Percentiles rank a stretch among this genome's conserved stretches.
Evolutionary conservation across 163 green algal genomes (phyloP).

Genomic region (Chlamydomonas reinhardtii): DNA sequence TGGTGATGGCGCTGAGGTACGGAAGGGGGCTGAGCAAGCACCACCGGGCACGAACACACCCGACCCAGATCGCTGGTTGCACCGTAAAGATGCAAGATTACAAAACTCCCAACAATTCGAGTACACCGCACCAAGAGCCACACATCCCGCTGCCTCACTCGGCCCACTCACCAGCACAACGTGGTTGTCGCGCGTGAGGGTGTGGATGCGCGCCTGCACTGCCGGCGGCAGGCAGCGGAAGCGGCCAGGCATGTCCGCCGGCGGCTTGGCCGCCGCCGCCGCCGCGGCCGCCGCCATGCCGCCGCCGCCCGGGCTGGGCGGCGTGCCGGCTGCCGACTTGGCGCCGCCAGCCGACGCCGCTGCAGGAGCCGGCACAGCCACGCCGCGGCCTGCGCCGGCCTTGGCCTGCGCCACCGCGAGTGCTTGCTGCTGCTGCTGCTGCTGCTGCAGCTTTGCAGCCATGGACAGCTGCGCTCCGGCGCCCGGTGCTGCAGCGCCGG

Average conservation of each 20-base stretch:
- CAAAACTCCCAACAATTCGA: no score
- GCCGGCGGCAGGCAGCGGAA: slow-evolving; percentile 43
- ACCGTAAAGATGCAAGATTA: no score
- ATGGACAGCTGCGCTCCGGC: slow-evolving; percentile 1
- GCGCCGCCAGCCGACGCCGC: background rate
- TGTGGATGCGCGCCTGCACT: slow-evolving; percentile 38
- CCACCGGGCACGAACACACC: no score
- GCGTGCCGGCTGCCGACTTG: background rate
- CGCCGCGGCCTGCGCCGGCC: no score
- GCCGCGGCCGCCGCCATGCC: background rate
- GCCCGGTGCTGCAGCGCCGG: background rate
- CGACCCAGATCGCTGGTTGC: no score
- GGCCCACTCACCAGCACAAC: slow-evolving; percentile 43
- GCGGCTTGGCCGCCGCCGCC: background rate
- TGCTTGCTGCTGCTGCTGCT: background rate
- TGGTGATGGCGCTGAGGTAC: no score
- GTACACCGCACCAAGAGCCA: no score
- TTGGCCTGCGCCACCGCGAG: background rate
- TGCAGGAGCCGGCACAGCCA: background rate
- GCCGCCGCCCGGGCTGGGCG: background rate
- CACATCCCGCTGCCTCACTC: no score
- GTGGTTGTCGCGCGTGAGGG: slow-evolving; percentile 41
- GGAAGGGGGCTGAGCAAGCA: no score
- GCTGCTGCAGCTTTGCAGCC: slow-evolving; percentile 45
- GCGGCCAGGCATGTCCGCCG: slow-evolving; percentile 36